Conservation (phyloP, 1,284 basidiomycete species). For the Trametes sp. region DNA sequence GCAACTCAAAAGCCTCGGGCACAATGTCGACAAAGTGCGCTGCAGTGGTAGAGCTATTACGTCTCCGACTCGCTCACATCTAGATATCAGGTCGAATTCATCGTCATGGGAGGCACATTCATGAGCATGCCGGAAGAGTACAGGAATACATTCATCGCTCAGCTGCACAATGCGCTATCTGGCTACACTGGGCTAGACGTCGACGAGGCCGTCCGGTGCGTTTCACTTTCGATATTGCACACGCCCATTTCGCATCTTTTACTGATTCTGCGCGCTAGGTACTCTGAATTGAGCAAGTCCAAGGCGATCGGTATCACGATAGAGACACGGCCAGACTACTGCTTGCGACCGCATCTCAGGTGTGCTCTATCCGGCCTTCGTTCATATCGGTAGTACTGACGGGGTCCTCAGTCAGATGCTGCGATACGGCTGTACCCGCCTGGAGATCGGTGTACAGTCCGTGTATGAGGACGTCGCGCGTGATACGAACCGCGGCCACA, state of each 20-base stretch:
- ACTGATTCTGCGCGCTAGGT: conserved; percentile 53
- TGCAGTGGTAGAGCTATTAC: neutral
- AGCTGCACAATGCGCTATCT: conserved; percentile 96
- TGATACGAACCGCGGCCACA: conserved; percentile 98
- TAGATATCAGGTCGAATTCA: conserved; percentile 86
- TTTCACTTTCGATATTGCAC: conserved; percentile 17
- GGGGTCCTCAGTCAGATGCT: conserved; percentile 91
- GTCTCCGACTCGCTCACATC: conserved; percentile 5
- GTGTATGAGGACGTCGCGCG: conserved; percentile 99
- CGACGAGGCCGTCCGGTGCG: conserved; percentile 93
- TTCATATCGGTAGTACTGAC: conserved; percentile 16
- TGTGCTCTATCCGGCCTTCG: conserved; percentile 34
- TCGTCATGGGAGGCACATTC: conserved; percentile 99
- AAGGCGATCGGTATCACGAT: conserved; percentile 99
- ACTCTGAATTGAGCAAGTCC: conserved; percentile 96
- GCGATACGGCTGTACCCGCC: conserved; percentile 96
- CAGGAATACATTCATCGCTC: conserved; percentile 92
- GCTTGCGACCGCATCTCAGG: conserved; percentile 95
- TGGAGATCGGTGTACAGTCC: conserved; percentile 98
- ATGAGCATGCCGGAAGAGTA: conserved; percentile 99
- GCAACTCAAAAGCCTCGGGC: conserved; percentile 93
- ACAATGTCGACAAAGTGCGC: conserved; percentile 93
- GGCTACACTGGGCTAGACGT: conserved; percentile 94
- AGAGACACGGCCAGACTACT: conserved; percentile 98
- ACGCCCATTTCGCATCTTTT: neutral